A percentile compares a stretch with the other conserved stretches of the same genome.
phyloP scores from a whole-genome alignment of 768 basidiomycete genomes.

The Sutorius australiensis region DNA sequence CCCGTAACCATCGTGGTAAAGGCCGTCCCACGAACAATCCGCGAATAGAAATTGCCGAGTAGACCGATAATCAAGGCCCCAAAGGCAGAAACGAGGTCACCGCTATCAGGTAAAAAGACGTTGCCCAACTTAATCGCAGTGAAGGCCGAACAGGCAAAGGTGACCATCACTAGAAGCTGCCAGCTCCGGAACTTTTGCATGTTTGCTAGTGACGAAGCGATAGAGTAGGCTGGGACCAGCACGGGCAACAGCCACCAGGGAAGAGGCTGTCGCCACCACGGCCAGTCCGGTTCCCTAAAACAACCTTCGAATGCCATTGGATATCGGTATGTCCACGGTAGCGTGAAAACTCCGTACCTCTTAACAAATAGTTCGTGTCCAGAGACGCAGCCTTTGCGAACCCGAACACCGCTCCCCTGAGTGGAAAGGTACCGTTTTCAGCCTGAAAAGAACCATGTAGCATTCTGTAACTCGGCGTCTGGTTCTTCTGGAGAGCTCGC shows the following conservation, averaged over 20 bases:
- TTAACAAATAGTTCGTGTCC: slow-evolving; percentile 27
- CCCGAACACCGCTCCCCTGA: slow-evolving; percentile 45
- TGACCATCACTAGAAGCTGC: slow-evolving; percentile 75
- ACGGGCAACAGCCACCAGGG: slow-evolving; percentile 80
- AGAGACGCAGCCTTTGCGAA: slow-evolving; percentile 36
- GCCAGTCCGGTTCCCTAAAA: slow-evolving; percentile 67
- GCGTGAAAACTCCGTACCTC: slow-evolving; percentile 19
- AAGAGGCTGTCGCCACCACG: slow-evolving; percentile 73
- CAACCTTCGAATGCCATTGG: slow-evolving; percentile 53
- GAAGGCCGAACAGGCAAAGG: slow-evolving; percentile 76
- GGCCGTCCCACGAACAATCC: slow-evolving; percentile 71
- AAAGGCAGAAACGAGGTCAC: slow-evolving; percentile 72
- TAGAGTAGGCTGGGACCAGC: slow-evolving; percentile 74
- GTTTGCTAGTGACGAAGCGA: slow-evolving; percentile 70
- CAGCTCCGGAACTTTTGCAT: slow-evolving; percentile 67
- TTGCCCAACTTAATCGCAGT: slow-evolving; percentile 65
- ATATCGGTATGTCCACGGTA: slow-evolving; percentile 16
- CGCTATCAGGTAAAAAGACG: slow-evolving; percentile 56
- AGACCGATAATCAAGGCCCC: slow-evolving; percentile 76
- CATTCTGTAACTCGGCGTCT: slow-evolving; percentile 38
- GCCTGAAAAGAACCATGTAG: slow-evolving; percentile 54
- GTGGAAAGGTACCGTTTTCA: slow-evolving; percentile 44
- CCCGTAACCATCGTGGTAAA: slow-evolving; percentile 92
- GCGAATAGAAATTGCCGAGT: slow-evolving; percentile 80
- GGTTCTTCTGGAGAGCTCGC: slow-evolving; percentile 29